Evolutionary conservation across 148 eudicot species (phyloP), one percentile per base, ranked within the genome.

Genomic region (Vaccinium corymbosum): DNA sequence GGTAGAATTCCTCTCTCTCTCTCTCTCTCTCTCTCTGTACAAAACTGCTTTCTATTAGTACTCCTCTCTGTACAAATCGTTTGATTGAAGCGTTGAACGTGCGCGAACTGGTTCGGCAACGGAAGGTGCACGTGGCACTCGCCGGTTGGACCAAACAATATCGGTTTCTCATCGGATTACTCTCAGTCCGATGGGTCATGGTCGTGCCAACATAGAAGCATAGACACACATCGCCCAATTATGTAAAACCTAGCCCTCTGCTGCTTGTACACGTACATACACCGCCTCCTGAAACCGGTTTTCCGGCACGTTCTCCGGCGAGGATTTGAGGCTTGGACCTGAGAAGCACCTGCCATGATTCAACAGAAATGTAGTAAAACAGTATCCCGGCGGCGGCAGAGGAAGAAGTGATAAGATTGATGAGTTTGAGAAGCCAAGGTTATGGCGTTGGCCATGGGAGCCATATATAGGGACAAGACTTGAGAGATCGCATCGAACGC

Each of bases 151-250:
- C 62, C n/a, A 52, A 27, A 7, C 48, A 2, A 6, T 53, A 50
- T 7, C 52, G 7, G 17, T 12, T 11, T 29, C 17, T 27, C 73
- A 13, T 56, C 66, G 46, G 82, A 59, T 55, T 42, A 20, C 11
- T 64, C 71, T 81, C 84, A 61, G 49, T 85, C 59, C 46, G 86
- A 50, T 73, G 51, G 27, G 32, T 85, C 88, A 3, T 90, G 90
- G 46, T 91, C 88, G 55, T 85, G 90, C 97, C 94, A 94, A 83
- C 97, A 94, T 46, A 92, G 83, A 84, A 94, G 97, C 94, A 92
- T 94, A 14, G 89, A 83, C 6, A 94, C 88, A 51, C 95, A 94
- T 0, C 93, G 95, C 0, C 91, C 86, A 52, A 92, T 85, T 66
- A 94, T 94, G 49, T 94, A 94, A 57, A 91, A 80, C 79, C 95